Base-by-base conservation (phyloP, 305 asterid species). In the Andrographis paniculata region DNA sequence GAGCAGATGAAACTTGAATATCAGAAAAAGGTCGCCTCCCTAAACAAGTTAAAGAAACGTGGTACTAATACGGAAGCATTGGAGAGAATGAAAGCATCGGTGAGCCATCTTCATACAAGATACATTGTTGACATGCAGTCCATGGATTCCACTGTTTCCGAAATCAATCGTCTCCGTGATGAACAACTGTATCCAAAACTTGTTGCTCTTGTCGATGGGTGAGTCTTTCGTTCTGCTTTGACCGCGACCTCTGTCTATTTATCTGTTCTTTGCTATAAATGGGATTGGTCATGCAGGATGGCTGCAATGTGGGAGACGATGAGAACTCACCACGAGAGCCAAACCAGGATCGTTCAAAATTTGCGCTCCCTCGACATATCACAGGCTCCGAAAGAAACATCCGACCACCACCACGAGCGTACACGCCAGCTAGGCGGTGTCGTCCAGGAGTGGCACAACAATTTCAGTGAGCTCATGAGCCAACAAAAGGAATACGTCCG, bases 111-210 rank as follows among this genome's bases (percentile, higher is more conserved):
- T 76, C 99, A 92, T 64, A 92, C 97, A 15, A 79, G 99, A 70
- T 92, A 87, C 73, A 92, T 92, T 53, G 99, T 92, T 14, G 99
- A 92, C 76, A 81, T 92, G 99, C 99, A 92, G 62, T 84, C 99
- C 52, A 92, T 92, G 99, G 99, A 92, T 76, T 92, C 99, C 52
- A 92, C 99, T 9, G 99, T 92, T 43, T 81, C 93, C 0, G 99
- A 92, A 70, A 87, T 92, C 54, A 92, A 87, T 61, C 81, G 93
- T 44, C 63, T 92, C 40, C 97, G 99, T 14, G 99, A 92, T 63
- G 93, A 72, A 39, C 97, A 77, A 60, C 81, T 92, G 28, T 87
- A 79, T 62, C 97, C 99, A 17, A 92, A 79, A 59, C 94, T 92
- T 6, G 84, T 81, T 48, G 58, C 72, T 56, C 83, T 92, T 33